Evolutionary conservation across 2,329 filamentous ascomycete genomes (phyloP).

Genomic region (Neospermospora avenae): DNA sequence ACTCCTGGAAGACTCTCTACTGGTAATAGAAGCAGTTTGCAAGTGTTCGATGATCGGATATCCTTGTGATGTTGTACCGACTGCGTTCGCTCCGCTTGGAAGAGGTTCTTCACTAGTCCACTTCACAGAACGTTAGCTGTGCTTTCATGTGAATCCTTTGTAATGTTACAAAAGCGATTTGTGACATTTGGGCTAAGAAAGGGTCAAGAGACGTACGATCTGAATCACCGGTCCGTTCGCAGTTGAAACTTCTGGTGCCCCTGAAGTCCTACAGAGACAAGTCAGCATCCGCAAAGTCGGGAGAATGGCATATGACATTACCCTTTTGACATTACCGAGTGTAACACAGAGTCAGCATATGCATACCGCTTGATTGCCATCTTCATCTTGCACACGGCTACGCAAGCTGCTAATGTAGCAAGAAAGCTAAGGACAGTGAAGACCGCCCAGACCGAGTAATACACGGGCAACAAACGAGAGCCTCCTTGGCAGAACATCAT

Average conservation of each 20-base stretch:
- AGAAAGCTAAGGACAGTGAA: neutral
- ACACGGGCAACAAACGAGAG: neutral
- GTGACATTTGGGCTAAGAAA: too few species aligned
- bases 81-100: neutral
- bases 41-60: neutral
- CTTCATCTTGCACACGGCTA: neutral
- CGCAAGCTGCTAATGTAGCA: constrained; percentile 1
- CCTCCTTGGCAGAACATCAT: constrained; percentile 1
- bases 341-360: too few species aligned
- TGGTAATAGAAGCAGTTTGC: neutral
- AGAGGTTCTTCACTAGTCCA: neutral
- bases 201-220: neutral
- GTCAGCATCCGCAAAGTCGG: too few species aligned
- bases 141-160: neutral
- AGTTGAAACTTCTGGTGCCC: neutral
- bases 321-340: too few species aligned
- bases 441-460: constrained; percentile 4
- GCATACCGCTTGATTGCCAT: too few species aligned
- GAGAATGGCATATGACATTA: too few species aligned
- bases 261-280: too few species aligned
- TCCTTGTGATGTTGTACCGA: neutral
- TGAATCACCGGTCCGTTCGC: neutral
- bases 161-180: neutral
- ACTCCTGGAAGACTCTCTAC: neutral
- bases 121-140: neutral